Base-by-base conservation (phyloP, 805 yeast genomes). In the Saccharomyces kudriavzevii region DNA sequence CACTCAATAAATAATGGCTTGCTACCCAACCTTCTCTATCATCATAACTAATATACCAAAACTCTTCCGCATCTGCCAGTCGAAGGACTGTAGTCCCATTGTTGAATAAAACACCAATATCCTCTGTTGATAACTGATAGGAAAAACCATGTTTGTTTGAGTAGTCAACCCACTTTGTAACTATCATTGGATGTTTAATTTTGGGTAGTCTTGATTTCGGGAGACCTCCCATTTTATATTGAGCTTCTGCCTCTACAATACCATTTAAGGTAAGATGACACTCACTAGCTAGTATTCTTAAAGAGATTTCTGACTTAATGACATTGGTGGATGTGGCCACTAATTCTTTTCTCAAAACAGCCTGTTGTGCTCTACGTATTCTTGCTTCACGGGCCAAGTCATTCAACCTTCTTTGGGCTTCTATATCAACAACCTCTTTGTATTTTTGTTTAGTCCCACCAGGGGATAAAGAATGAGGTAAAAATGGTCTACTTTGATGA, bases 81-180 rank as follows among this genome's bases (percentile, higher is more conserved):
- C 89, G 84, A 55, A 92, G 77, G 60, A 94, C 81, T 3, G 96
- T 85, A 54, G 87, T 84, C 20, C 88, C 87, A 62, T 89, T 92
- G 60, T 89, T 88, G 73, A 91, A 92, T 54, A 87, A 74, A 13
- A 91, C 96, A 22, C 97, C 98, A 60, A 89, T 87, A 59, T 87
- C 87, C 55, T 92, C 94, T 48, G 90, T 87, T 22, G 92, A 87
- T 54, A 94, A 74, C 67, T 94, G 96, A 69, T 92, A 94, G 4
- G 97, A 88, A 66, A 94, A 85, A 0, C 99, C 99, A 70, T 92
- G 95, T 69, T 87, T 89, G 72, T 91, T 90, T 27, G 97, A 87
- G 68, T 92, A 94, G 68, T 94, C 99, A 28, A 95, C 98, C 99
- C 99, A 94, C 68, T 92, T 91, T 56, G 95, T 87, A 46, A 92